These are phyloP conservation scores for Luzula sylvatica DNA, from an alignment of 176 grass and related monocot genomes.

Conservation along the genomic window DNA sequence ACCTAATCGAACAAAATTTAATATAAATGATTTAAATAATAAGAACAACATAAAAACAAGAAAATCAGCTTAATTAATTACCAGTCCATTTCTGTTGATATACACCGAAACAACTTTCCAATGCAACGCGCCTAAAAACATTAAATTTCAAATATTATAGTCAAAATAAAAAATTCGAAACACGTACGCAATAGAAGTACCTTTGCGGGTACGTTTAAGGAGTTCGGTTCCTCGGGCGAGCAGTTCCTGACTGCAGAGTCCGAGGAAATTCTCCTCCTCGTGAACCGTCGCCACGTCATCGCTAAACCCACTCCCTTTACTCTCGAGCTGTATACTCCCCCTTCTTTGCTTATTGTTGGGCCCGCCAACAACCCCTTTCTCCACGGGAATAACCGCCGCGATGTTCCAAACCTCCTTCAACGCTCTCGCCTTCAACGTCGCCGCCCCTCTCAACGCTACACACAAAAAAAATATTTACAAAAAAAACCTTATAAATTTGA, in stretches of 20 bases:
- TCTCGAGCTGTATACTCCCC: slow-evolving; percentile 38
- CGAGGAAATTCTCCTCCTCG: slow-evolving; percentile 68
- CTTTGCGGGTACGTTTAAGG: slow-evolving; percentile 95
- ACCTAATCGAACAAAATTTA: slow-evolving; percentile 28
- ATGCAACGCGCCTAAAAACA: slow-evolving; percentile 53
- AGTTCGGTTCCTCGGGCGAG: slow-evolving; percentile 82
- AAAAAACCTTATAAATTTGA: too few species aligned
- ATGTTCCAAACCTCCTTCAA: slow-evolving; percentile 80
- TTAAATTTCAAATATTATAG: neutral
- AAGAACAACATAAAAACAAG: neutral
- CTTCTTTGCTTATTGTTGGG: slow-evolving; percentile 27
- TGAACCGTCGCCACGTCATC: slow-evolving; percentile 29
- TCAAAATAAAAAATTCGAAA: neutral
- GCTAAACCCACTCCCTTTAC: slow-evolving; percentile 55
- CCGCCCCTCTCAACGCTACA: slow-evolving; percentile 54
- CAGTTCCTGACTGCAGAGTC: slow-evolving; percentile 70
- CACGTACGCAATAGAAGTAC: slow-evolving; percentile 6
- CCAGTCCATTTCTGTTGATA: slow-evolving; percentile 58
- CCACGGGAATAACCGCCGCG: slow-evolving; percentile 83
- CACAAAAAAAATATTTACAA: neutral
- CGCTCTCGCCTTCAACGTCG: slow-evolving; percentile 67
- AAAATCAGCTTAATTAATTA: slow-evolving; percentile 11
- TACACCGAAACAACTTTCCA: slow-evolving; percentile 86
- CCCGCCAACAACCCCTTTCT: slow-evolving; percentile 39
- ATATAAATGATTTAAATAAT: neutral